Percentiles rank a stretch among this genome's conserved stretches.
phyloP scores from a whole-genome alignment of 2,329 filamentous ascomycete genomes.

The Fusarium oligoseptatum region DNA sequence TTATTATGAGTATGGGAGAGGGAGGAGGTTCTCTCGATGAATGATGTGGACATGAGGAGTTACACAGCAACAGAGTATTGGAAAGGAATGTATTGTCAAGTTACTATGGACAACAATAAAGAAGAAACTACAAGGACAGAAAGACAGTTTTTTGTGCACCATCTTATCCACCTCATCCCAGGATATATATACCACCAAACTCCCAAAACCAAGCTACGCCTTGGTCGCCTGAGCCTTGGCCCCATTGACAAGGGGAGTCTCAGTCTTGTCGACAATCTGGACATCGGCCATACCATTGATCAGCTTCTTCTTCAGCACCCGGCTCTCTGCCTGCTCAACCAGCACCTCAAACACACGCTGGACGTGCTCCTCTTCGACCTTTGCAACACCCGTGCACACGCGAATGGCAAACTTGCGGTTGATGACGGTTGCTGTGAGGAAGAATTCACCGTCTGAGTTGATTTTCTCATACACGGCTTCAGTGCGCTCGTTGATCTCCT shows the following conservation, averaged over 20 bases:
- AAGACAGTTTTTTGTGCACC: not conserved
- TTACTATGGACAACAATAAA: not conserved
- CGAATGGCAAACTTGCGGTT: slow-evolving; percentile 83
- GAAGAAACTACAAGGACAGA: not conserved
- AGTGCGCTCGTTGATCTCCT: slow-evolving; percentile 75
- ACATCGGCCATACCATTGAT: not conserved
- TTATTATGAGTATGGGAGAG: slow-evolving; percentile 22
- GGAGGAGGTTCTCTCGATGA: slow-evolving; percentile 29
- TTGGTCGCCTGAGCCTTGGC: not conserved
- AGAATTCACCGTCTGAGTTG: slow-evolving; percentile 82
- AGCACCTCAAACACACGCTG: slow-evolving; percentile 80
- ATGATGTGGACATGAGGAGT: not conserved
- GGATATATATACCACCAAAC: not conserved
- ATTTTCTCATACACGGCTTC: slow-evolving; percentile 81
- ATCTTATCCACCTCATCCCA: not conserved
- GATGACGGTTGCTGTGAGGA: slow-evolving; percentile 83
- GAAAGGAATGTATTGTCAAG: not conserved
- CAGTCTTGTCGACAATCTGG: not conserved
- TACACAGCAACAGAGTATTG: not conserved
- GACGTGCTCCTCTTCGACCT: slow-evolving; percentile 79
- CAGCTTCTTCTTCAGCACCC: slow-evolving; percentile 24
- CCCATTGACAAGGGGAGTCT: not conserved
- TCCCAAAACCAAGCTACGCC: not conserved
- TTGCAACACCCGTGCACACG: slow-evolving; percentile 79
- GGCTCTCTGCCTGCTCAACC: slow-evolving; percentile 69